Percentiles rank a stretch among this genome's conserved stretches.
phyloP scores from a whole-genome alignment of 148 eudicot species.

The Camellia sinensis region DNA sequence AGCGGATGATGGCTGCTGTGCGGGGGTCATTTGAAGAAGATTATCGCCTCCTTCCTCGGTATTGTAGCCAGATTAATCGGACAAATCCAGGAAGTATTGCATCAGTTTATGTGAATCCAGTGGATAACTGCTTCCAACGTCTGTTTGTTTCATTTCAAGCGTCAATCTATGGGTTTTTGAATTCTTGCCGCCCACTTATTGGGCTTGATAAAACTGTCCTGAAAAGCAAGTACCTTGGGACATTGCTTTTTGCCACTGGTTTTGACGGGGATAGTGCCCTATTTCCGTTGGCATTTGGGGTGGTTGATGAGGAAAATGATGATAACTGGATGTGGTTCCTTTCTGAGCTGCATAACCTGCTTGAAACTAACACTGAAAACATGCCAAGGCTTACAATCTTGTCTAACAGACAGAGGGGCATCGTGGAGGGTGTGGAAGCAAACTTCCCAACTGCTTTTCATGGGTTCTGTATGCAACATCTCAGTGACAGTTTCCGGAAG shows the following conservation, averaged over 20 bases:
- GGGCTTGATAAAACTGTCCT: slow-evolving; percentile 61
- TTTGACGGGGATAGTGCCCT: slow-evolving; percentile 69
- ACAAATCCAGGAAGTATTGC: slow-evolving; percentile 80
- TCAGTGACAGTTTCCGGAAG: slow-evolving; percentile 60
- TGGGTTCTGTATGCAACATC: slow-evolving; percentile 63
- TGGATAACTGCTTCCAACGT: slow-evolving; percentile 55
- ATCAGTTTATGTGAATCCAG: slow-evolving; percentile 50
- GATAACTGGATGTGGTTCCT: slow-evolving; percentile 88
- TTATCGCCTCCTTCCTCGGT: slow-evolving; percentile 70
- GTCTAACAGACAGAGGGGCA: slow-evolving; percentile 60
- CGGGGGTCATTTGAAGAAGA: slow-evolving; percentile 78
- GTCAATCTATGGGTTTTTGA: slow-evolving; percentile 60
- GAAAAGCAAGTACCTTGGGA: slow-evolving; percentile 69
- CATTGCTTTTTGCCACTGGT: slow-evolving; percentile 61
- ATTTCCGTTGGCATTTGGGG: slow-evolving; percentile 75
- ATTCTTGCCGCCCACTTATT: slow-evolving; percentile 66
- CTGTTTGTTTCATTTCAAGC: slow-evolving; percentile 71
- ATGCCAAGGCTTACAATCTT: slow-evolving; percentile 70
- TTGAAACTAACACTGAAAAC: slow-evolving; percentile 64
- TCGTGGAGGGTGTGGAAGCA: slow-evolving; percentile 54
- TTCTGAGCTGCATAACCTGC: slow-evolving; percentile 59
- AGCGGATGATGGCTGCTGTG: slow-evolving; percentile 70
- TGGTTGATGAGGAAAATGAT: slow-evolving; percentile 72
- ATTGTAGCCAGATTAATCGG: slow-evolving; percentile 53
- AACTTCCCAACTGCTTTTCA: slow-evolving; percentile 77